Evolutionary conservation across 768 basidiomycete species (phyloP), one percentile per base, ranked within the genome.

Genomic region (Myochromella boudieri): DNA sequence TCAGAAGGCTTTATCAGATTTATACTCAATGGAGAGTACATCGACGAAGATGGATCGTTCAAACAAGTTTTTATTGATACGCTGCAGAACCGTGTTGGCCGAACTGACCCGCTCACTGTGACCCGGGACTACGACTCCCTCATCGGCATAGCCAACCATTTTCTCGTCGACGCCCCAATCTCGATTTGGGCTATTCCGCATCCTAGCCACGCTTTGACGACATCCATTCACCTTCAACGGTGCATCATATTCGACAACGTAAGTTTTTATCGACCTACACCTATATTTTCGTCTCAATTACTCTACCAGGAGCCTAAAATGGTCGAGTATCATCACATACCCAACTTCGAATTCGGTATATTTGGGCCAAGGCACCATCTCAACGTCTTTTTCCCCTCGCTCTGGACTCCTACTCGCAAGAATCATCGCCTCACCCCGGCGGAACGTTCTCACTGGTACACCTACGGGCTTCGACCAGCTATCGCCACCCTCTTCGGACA

Each of bases 321-420:
- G 3, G 46, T 56, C 9, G 48, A 55, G 0, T 37, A 60, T 1
- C 62, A 68, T 37, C 44, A 53, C 2, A 58, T 68, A 2, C 65
- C 64, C 1, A 68, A 68, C 46, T 41, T 66, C 6, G 44, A 57
- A 37, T 36, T 65, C 15, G 64, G 53, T 1, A 54, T 44, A 9
- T 67, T 58, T 44, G 55, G 41, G 0, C 15, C 26, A 4, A 55
- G 52, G 14, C 51, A 50, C 24, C 26, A 52, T 15, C 29, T 68
- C 2, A 52, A 60, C 18, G 46, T 62, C 10, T 53, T 68, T 10
- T 61, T 68, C 34, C 66, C 65, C 0, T 29, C 9, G 0, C 57
- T 68, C 4, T 61, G 54, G 33, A 15, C 32, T 10, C 29, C 42
- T 1, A 46, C 52, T 6, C 32, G 33, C 3, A 18, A n/a, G 1